Conservation (phyloP, 805 yeast genomes). For the Dipodascopsis uninucleata region DNA sequence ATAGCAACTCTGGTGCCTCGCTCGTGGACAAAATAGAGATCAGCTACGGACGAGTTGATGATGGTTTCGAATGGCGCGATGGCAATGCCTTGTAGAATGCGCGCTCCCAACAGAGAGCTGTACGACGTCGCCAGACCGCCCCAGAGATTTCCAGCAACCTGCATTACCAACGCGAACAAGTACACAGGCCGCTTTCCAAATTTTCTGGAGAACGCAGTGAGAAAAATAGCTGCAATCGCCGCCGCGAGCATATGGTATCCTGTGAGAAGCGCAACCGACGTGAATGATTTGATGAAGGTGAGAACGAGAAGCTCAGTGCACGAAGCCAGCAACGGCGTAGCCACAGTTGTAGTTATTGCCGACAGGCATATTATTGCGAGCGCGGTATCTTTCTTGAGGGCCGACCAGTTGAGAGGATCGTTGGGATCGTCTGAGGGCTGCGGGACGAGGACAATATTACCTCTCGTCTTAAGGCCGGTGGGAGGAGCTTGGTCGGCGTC, state of each 20-base stretch:
- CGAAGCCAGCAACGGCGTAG: constrained; percentile 26
- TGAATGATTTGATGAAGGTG: constrained; percentile 12
- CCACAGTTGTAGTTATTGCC: constrained; percentile 18
- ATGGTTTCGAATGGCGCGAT: constrained; percentile 79
- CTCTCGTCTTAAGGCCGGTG: constrained; percentile 39
- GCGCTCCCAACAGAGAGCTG: constrained; percentile 22
- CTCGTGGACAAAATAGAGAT: constrained; percentile 74
- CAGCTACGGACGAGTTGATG: constrained; percentile 60
- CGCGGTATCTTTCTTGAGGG: constrained; percentile 17
- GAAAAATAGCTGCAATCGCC: constrained; percentile 18
- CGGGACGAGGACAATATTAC: constrained; percentile 54
- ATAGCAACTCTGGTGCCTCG: constrained; percentile 67
- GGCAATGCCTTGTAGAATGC: constrained; percentile 48
- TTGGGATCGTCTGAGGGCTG: constrained; percentile 65
- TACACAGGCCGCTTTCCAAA: constrained; percentile 26
- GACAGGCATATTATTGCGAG: constrained; percentile 22
- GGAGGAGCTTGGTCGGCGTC: constrained; percentile 3
- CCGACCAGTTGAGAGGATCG: constrained; percentile 66
- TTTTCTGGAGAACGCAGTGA: constrained; percentile 22
- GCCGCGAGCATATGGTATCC: constrained; percentile 26
- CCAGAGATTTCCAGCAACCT: constrained; percentile 23
- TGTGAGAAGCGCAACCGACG: constrained; percentile 23
- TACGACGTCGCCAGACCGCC: constrained; percentile 27
- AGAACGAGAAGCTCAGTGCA: constrained; percentile 20
- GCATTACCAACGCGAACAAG: constrained; percentile 16